Base-by-base conservation (phyloP, 2,329 filamentous ascomycete genomes). In the Sporothrix humicola region DNA sequence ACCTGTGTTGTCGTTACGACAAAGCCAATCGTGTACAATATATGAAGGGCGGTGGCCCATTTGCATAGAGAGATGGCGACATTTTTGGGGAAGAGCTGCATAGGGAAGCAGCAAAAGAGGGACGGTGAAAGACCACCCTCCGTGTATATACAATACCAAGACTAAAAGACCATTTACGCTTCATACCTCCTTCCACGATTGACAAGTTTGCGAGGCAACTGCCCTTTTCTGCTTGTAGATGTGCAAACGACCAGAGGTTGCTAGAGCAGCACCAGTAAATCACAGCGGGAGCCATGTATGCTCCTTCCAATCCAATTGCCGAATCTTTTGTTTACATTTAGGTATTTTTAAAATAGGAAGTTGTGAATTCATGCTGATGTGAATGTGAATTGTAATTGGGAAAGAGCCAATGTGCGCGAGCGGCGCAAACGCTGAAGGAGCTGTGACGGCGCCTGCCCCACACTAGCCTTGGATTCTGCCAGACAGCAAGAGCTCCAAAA, bases 401-500 rank as follows among this genome's bases (percentile, higher is more conserved):
- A 42, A 73, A 17, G 65, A 54, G 54, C 65, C 26, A 58, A 7
- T 20, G 23, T 20, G 48, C 13, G 12, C 13, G 23, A 23, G 10
- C 7, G 17, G 42, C 26, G 52, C 52, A 48, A 20, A 68, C 17
- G 15, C 31, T 44, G 63, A 63, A 75, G 42, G 72, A 73, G 72
- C 74, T 69, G 59, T 50, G 48, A n/a, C 52, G 42, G 68, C 68
- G 26, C 52, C 56, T 56, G 58, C 74, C 74, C 74, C 74, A 75
- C 74, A 72, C 69, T 71, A 42, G 69, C 50, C 56, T 74, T 65
- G 68, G 69, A 15, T 58, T 58, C 54, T 69, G 12, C 37, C 65
- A 69, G 50, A 69, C 52, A 46, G 48, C 37, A 71, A 56, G 20
- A 73, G 52, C 59, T 72, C 46, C 23, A 65, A 58, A 68, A 74